Base-by-base conservation (phyloP, 208 protist genomes). In the Crithidia mellificae region DNA sequence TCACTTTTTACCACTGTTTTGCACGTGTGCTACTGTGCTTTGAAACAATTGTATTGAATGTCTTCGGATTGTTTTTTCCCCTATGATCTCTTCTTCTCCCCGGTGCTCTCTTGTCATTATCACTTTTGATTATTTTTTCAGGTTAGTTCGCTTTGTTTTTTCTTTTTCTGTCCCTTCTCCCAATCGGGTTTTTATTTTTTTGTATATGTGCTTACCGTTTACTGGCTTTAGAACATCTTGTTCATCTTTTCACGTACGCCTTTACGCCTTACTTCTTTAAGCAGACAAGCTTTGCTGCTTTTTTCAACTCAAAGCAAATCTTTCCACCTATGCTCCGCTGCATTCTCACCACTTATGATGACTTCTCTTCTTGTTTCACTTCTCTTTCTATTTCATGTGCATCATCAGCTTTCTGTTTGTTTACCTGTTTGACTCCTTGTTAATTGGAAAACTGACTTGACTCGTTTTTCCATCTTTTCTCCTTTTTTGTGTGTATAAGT, bases 61-160 rank as follows among this genome's bases (percentile, higher is more conserved):
- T n/a, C n/a, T n/a, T n/a, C n/a, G n/a, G n/a, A n/a, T n/a, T 51
- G 56, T 27, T 38, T 38, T 38, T 38, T 38, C 34, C 34, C n/a
- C n/a, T n/a, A n/a, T n/a, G n/a, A n/a, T n/a, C 5, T 38, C 34
- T 38, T 11, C 34, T 11, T 38, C 34, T 38, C 11, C 11, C 34
- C 34, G 11, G 7, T 47, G 39, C 49, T 19, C 49, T n/a, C 24
- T 19, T 63, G 46, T 14, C 27, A 8, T 19, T 29, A 49, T 34
- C 22, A 49, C 6, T 0, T 41, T 72, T 77, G 14, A 20, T 46
- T 67, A 49, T 30, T 22, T 44, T 46, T n/a, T 38, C 34, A 38
- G 34, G 34, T 38, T 32, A 14, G 29, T 22, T 32, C 51, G 27
- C 20, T 52, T 12, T 52, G 27, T 38, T 22, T 68, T 12, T 51